Evolutionary conservation across 495 filamentous ascomycete genomes (phyloP), one percentile per base, ranked within the genome.

Genomic region (Halenospora varia): DNA sequence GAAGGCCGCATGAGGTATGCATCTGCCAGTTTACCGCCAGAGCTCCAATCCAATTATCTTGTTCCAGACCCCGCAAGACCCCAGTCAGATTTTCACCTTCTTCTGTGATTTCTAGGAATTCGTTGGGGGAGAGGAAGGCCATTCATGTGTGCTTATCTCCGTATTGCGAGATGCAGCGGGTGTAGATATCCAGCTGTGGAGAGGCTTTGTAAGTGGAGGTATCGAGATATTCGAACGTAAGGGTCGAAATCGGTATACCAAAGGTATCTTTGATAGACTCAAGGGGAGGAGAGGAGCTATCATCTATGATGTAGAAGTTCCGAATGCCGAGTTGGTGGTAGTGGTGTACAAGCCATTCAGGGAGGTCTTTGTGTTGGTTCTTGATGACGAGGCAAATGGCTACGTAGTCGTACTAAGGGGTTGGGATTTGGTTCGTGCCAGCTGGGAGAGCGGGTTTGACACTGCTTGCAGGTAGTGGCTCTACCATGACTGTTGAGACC

Each of bases 261-360:
- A 45, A 54, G 23, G 64, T 41, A 20, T 10, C 6, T 3, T 8
- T 4, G 13, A 20, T 6, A 11, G 20, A 49, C 13, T 25, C 25
- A 9, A 68, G 53, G 25, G 57, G 59, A 25, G 64, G 61, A 9
- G 35, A 19, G 46, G 64, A 64, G 24, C 62, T 56, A 48, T 68
- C 64, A 26, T 68, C 66, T 61, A 66, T 64, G 42, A 68, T 56
- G 40, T 68, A 68, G 35, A 68, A 66, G 18, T 61, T 55, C 25
- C 53, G 51, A 47, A 68, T 61, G 11, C 64, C 66, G 18, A 62
- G 53, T 35, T 68, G 66, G 48, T 64, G 55, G 44, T 68, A 68
- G 48, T 68, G 64, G 45, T 68, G 64, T 13, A 51, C 42, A 13
- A 68, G 56, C 29, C 62, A 66, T 19, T 68, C 64, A 3, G 51